These are phyloP conservation scores for Gastrolobium bilobum DNA, from an alignment of 306 rosid genomes.

Conservation along the genomic window DNA sequence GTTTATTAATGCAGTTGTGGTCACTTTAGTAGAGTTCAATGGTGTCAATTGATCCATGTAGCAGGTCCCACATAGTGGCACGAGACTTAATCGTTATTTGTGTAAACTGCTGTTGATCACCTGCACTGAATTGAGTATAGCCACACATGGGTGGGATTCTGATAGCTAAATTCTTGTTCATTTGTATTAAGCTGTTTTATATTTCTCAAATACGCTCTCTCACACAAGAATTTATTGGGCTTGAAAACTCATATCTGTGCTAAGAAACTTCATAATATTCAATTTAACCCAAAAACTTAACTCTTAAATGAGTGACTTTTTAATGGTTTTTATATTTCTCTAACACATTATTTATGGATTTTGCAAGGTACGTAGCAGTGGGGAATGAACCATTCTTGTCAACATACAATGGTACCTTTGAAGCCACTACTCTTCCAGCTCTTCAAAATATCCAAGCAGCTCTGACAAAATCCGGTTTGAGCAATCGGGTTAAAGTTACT, in stretches of 20 bases:
- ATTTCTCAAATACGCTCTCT: too few species aligned
- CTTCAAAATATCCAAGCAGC: conserved; percentile 90
- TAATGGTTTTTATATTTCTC: too few species aligned
- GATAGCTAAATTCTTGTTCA: not conserved
- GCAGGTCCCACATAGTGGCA: not conserved
- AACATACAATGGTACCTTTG: conserved; percentile 78
- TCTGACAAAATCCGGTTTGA: conserved; percentile 77
- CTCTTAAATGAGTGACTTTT: too few species aligned
- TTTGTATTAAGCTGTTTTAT: not conserved
- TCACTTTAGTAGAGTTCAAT: not conserved
- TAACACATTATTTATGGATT: too few species aligned
- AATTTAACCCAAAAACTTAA: too few species aligned
- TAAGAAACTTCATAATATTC: too few species aligned
- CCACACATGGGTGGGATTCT: not conserved
- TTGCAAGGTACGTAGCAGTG: conserved; percentile 83
- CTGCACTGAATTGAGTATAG: not conserved
- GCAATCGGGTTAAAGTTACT: conserved; percentile 75
- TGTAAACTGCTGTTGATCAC: not conserved
- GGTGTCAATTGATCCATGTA: not conserved
- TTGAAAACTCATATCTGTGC: too few species aligned
- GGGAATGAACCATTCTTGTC: conserved; percentile 96
- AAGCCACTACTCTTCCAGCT: conserved; percentile 79
- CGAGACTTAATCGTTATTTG: not conserved
- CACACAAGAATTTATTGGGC: too few species aligned
- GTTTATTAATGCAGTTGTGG: not conserved